Evolutionary conservation across 352 stramenopile species (phyloP).

Genomic region (Globisporangium nagaii): DNA sequence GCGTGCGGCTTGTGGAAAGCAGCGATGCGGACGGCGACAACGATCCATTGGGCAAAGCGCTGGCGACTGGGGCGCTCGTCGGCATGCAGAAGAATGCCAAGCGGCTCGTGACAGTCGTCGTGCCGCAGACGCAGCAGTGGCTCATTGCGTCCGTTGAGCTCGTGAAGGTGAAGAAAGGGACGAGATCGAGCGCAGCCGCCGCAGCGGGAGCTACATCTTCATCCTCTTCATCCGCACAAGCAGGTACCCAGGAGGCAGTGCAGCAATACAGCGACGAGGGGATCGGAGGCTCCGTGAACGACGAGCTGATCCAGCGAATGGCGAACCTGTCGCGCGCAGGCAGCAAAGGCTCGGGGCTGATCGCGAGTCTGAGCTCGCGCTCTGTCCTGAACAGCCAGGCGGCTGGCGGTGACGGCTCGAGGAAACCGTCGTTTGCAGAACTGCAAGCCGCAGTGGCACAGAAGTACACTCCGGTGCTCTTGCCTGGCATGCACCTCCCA

Average conservation of each 20-base stretch:
- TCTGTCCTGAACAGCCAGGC: neutral
- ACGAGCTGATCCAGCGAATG: slow-evolving; percentile 70
- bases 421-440: slow-evolving; percentile 10
- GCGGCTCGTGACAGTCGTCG: slow-evolving; percentile 46
- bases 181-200: slow-evolving; percentile 10
- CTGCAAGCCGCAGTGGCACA: slow-evolving; percentile 8
- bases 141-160: slow-evolving; percentile 65
- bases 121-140: slow-evolving; percentile 44
- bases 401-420: neutral
- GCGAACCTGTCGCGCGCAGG: slow-evolving; percentile 55
- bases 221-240: neutral
- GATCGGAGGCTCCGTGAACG: slow-evolving; percentile 14
- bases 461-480: slow-evolving; percentile 42
- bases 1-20: slow-evolving; percentile 33
- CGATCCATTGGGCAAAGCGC: slow-evolving; percentile 24
- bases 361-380: slow-evolving; percentile 48
- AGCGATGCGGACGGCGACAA: neutral
- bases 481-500: slow-evolving; percentile 38
- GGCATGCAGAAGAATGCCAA: slow-evolving; percentile 63
- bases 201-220: neutral
- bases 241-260: neutral
- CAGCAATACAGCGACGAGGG: slow-evolving; percentile 14
- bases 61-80: slow-evolving; percentile 41
- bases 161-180: slow-evolving; percentile 74
- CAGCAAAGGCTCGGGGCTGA: slow-evolving; percentile 44